Percentiles rank a stretch among this genome's conserved stretches.
These are phyloP conservation scores for Fraxinus cuspidata DNA, from an alignment of 257 asterid species.

Conservation along the genomic window DNA sequence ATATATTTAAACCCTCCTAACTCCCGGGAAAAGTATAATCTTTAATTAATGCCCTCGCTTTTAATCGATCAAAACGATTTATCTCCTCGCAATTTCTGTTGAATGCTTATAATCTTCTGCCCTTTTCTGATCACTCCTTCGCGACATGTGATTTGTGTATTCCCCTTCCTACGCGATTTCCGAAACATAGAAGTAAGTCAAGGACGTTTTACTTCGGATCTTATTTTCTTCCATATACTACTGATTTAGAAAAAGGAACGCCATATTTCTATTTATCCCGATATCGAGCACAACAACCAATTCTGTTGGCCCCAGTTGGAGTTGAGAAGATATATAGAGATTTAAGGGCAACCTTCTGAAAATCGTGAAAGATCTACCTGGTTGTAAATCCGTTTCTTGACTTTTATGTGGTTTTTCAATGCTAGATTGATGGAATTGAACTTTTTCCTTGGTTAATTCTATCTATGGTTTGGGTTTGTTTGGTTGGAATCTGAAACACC, in stretches of 20 bases:
- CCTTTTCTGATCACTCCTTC: background rate
- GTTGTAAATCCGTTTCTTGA: background rate
- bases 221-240: background rate
- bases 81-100: background rate
- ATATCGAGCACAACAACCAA: background rate
- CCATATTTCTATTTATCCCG: background rate
- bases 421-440: background rate
- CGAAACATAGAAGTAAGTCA: background rate
- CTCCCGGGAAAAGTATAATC: background rate
- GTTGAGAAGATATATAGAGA: background rate
- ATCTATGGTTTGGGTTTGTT: constrained; percentile 12
- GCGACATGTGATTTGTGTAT: background rate
- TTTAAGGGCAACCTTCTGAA: background rate
- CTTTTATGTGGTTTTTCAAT: too few species aligned
- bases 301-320: background rate
- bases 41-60: background rate
- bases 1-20: too few species aligned
- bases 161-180: background rate
- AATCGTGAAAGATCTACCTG: constrained; percentile 13
- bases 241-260: background rate
- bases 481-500: constrained; percentile 7
- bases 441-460: background rate
- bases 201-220: background rate
- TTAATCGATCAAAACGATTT: background rate
- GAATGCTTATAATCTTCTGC: background rate